Conservation (phyloP, 306 rosid species). For the Casuarina cunninghamiana region DNA sequence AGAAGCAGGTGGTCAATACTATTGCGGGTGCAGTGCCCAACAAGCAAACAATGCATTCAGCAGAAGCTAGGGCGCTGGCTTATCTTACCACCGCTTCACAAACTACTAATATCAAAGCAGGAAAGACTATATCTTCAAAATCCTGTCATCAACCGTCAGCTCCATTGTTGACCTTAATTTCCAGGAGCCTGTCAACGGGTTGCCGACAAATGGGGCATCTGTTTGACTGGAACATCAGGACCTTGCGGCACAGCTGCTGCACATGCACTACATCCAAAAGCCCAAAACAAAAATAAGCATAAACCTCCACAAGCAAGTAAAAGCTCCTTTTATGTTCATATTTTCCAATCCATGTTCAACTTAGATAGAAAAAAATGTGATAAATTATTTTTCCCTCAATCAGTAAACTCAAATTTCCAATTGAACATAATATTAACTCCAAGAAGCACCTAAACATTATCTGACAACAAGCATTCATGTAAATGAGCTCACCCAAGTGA, state of each 20-base stretch:
- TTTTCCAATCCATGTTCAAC: slow-evolving; percentile 31
- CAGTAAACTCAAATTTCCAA: too few relatives aligned
- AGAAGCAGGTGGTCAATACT: neutral
- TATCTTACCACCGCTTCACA: neutral
- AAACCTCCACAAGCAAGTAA: slow-evolving; percentile 20
- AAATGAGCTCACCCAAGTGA: neutral
- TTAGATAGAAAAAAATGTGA: slow-evolving; percentile 43
- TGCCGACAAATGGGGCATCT: slow-evolving; percentile 98
- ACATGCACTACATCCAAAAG: slow-evolving; percentile 76
- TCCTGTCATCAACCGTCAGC: slow-evolving; percentile 41
- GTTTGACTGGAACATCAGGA: slow-evolving; percentile 79
- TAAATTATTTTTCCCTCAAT: slow-evolving; percentile 51
- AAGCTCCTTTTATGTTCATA: neutral
- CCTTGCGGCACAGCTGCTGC: slow-evolving; percentile 87
- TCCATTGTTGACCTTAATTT: slow-evolving; percentile 73
- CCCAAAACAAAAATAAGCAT: slow-evolving; percentile 6
- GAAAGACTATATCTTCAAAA: neutral
- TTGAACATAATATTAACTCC: too few relatives aligned
- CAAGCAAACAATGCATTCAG: neutral
- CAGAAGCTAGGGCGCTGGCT: neutral
- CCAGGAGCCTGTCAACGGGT: slow-evolving; percentile 93
- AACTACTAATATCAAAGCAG: neutral
- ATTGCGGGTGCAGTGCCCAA: neutral
- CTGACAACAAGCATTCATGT: neutral
- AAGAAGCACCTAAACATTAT: slow-evolving; percentile 29